These are phyloP conservation scores for Entoloma clypeatum DNA, from an alignment of 1,284 basidiomycete genomes.

Conservation along the genomic window DNA sequence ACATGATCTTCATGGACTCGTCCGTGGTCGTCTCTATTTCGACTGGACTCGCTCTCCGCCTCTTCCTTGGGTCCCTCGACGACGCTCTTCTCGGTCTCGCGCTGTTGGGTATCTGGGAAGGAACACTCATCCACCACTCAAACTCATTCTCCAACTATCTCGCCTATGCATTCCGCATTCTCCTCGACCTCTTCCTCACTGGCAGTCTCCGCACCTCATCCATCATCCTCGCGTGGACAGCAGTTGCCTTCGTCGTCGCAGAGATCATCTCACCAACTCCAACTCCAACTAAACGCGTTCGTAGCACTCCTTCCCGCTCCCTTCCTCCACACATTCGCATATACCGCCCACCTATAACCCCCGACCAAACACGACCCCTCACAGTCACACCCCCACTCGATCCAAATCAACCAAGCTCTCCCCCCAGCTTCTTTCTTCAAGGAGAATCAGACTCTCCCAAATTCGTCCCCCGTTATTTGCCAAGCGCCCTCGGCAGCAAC, in stretches of 20 bases:
- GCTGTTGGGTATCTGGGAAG: conserved; percentile 40
- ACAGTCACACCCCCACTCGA: conserved; percentile 14
- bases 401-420: conserved; percentile 21
- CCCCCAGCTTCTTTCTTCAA: conserved; percentile 26
- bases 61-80: conserved; percentile 24
- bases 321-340: conserved; percentile 28
- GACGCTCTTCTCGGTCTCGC: conserved; percentile 25
- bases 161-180: conserved; percentile 37
- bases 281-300: conserved; percentile 20
- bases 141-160: conserved; percentile 36
- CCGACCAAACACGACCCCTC: neutral
- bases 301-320: conserved; percentile 24
- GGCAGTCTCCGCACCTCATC: conserved; percentile 27
- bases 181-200: conserved; percentile 35
- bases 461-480: conserved; percentile 27
- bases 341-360: conserved; percentile 19
- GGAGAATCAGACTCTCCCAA: conserved; percentile 22
- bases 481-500: conserved; percentile 23
- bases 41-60: conserved; percentile 39
- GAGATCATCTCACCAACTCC: conserved; percentile 30
- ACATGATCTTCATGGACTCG: conserved; percentile 4
- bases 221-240: conserved; percentile 34
- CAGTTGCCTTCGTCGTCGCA: conserved; percentile 30
- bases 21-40: conserved; percentile 33
- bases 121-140: conserved; percentile 33